Percentiles rank a stretch among this genome's conserved stretches.
phyloP scores from a whole-genome alignment of 2,329 filamentous ascomycete genomes.

The Fusarium algeriense region DNA sequence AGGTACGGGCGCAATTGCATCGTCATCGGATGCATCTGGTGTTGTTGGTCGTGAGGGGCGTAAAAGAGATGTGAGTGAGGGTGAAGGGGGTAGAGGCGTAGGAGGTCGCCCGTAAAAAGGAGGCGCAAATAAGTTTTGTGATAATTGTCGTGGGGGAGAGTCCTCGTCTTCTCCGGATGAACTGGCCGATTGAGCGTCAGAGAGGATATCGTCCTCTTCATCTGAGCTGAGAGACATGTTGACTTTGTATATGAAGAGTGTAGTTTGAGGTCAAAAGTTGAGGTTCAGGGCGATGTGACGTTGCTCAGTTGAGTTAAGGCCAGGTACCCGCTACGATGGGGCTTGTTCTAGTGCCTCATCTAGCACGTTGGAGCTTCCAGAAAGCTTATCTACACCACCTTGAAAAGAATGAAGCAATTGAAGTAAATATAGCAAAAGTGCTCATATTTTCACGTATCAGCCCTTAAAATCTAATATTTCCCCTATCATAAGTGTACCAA shows the following conservation, averaged over 20 bases:
- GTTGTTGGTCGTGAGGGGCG: slow-evolving; percentile 93
- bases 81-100: slow-evolving; percentile 91
- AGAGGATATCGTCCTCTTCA: slow-evolving; percentile 54
- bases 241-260: background rate
- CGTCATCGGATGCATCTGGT: slow-evolving; percentile 90
- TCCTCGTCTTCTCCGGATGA: slow-evolving; percentile 50
- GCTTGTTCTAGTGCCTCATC: slow-evolving; percentile 19
- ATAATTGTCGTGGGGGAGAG: slow-evolving; percentile 59
- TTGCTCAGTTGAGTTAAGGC: slow-evolving; percentile 22
- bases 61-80: slow-evolving; percentile 90
- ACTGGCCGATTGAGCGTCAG: slow-evolving; percentile 50
- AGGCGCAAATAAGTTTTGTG: slow-evolving; percentile 73
- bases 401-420: background rate
- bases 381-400: slow-evolving; percentile 23
- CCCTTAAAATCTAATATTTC: too few relatives aligned
- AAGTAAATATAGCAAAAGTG: background rate
- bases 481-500: background rate
- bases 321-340: slow-evolving; percentile 28
- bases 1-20: slow-evolving; percentile 85
- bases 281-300: slow-evolving; percentile 10
- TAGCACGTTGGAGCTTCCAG: slow-evolving; percentile 4
- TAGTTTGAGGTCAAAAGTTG: slow-evolving; percentile 14
- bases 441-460: too few relatives aligned
- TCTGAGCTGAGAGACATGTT: slow-evolving; percentile 53
- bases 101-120: slow-evolving; percentile 99